Base-by-base conservation (phyloP, 306 rosid species). In the Luffa aegyptiaca region DNA sequence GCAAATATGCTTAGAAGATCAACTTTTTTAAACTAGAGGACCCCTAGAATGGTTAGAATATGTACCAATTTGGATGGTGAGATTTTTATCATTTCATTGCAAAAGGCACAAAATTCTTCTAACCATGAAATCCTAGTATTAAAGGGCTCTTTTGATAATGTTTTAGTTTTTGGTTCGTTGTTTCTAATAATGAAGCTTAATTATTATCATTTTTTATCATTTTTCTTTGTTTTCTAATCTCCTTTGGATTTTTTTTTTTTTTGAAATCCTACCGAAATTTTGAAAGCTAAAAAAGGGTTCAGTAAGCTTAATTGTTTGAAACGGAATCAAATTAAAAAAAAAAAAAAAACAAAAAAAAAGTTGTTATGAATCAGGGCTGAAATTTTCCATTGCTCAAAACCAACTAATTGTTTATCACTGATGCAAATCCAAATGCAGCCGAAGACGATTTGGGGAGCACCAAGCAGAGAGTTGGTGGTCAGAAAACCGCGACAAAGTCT, bases 381-480 rank as follows among this genome's bases (percentile, higher is more conserved):
- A 64, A 11, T 33, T 64, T 64, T 14, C 66, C 46, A 37, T 51
- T 52, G 14, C 78, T 49, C 6, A 74, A 55, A 49, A 13, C 20
- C 21, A 31, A 72, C 58, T 17, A 66, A 66, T 8, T 72, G 42
- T 72, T 72, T 74, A 74, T 48, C 21, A 5, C 78, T 74, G 26
- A 35, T 75, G 79, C 63, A 16, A 84, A 63, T 79, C 75, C 20
- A 20, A 82, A 5, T 87, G 91, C 97, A 95, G 99, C 92, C 99
- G 98, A 44, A 89, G 98, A 77, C 90, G 92, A 90, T 95, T 95
- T 17, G 99, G 93, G 58, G 99, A 95, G 91, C 90, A 91, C 80
- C 99, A 93, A 87, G 99, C 99, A 12, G 98, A 90, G 86, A 88
- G 84, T 33, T 95, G 99, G 99, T 93, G 99, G 99, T 93, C 97